These are phyloP conservation scores for Wickerhamiella sergipiensis DNA, from an alignment of 805 yeast species.

Conservation along the genomic window DNA sequence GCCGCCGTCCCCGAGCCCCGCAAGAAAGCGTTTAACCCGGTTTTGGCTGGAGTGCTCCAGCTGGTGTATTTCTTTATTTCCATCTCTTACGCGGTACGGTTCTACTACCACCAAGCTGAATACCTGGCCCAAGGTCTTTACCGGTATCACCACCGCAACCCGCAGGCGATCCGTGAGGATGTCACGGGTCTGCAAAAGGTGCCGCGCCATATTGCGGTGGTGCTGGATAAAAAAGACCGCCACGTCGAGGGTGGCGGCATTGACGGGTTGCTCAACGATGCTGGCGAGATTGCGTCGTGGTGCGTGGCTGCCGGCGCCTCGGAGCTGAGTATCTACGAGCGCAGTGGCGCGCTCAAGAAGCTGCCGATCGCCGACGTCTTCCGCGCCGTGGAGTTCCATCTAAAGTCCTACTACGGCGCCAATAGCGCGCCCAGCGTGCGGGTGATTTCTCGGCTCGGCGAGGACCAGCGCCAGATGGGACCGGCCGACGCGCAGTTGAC, in stretches of 20 bases:
- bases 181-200: slow-evolving; percentile 57
- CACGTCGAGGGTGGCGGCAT: slow-evolving; percentile 84
- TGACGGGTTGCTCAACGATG: slow-evolving; percentile 64
- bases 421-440: slow-evolving; percentile 6
- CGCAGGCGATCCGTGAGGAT: slow-evolving; percentile 77
- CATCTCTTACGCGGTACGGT: slow-evolving; percentile 1
- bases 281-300: slow-evolving; percentile 77
- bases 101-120: slow-evolving; percentile 9
- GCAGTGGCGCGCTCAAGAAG: slow-evolving; percentile 49
- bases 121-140: slow-evolving; percentile 13
- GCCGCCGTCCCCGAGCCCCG: neutral
- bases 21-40: neutral
- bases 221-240: slow-evolving; percentile 58
- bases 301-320: slow-evolving; percentile 76
- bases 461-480: neutral
- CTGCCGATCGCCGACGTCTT: slow-evolving; percentile 28
- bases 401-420: slow-evolving; percentile 63
- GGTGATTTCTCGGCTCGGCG: slow-evolving; percentile 49
- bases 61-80: slow-evolving; percentile 11
- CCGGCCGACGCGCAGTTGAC: slow-evolving; percentile 28
- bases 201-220: slow-evolving; percentile 63
- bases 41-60: neutral
- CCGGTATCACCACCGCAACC: slow-evolving; percentile 33
- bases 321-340: slow-evolving; percentile 61
- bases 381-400: slow-evolving; percentile 42